These are phyloP conservation scores for Oryza glaberrima DNA, from an alignment of 176 grass and related monocot species.

Conservation along the genomic window DNA sequence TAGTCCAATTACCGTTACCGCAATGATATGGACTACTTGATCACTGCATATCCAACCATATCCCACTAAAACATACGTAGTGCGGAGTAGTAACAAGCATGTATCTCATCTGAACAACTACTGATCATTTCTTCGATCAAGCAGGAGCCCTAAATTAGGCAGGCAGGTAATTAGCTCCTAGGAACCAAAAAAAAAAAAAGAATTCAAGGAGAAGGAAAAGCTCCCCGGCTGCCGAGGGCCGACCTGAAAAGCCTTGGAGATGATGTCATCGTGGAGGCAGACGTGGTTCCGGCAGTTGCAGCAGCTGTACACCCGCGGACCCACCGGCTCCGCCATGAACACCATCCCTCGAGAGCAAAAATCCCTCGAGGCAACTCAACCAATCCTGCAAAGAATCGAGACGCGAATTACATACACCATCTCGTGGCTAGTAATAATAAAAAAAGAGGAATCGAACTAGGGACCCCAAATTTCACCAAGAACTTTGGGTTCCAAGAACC, in stretches of 20 bases:
- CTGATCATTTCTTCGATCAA: neutral
- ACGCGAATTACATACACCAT: neutral
- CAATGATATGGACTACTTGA: neutral
- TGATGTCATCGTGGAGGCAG: constrained; percentile 80
- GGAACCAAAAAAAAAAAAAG: neutral
- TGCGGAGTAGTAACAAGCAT: neutral
- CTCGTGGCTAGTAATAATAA: neutral
- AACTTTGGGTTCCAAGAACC: neutral
- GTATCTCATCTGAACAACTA: neutral
- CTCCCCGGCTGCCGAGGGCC: constrained; percentile 8
- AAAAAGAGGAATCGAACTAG: neutral
- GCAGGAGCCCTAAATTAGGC: neutral
- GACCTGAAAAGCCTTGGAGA: constrained; percentile 86
- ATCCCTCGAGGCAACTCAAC: neutral
- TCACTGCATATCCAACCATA: neutral
- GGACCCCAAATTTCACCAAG: neutral
- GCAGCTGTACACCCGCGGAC: constrained; percentile 76
- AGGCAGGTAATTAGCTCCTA: neutral
- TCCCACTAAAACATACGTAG: neutral
- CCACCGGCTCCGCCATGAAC: constrained; percentile 64
- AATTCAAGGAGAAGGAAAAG: neutral
- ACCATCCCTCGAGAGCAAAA: neutral
- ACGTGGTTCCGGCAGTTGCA: constrained; percentile 79
- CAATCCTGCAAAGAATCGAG: constrained; percentile 4
- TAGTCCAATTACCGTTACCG: neutral